These are phyloP conservation scores for Extremus antarcticus DNA, from an alignment of 495 filamentous ascomycete genomes.

Conservation along the genomic window DNA sequence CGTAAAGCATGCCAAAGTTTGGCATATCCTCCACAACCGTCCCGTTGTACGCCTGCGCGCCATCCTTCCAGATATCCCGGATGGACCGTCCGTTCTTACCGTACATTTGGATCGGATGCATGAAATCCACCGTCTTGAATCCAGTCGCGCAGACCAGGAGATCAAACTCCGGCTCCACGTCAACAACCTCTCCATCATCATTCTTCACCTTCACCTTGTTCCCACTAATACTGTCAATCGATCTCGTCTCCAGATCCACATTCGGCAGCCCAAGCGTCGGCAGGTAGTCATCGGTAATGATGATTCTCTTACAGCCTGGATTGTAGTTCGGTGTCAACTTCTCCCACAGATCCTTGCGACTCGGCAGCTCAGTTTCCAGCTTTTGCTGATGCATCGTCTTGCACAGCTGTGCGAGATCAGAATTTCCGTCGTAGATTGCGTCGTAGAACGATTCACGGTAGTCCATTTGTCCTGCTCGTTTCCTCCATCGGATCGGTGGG, in stretches of 20 bases:
- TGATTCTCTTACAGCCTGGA: conserved; percentile 45
- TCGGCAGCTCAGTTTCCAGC: conserved; percentile 23
- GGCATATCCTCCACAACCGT: conserved; percentile 39
- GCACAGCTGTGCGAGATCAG: conserved; percentile 27
- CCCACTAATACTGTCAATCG: conserved; percentile 34
- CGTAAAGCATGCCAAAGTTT: conserved; percentile 50
- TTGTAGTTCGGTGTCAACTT: conserved; percentile 41
- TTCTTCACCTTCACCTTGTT: conserved; percentile 36
- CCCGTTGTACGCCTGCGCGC: conserved; percentile 38
- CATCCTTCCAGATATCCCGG: conserved; percentile 39
- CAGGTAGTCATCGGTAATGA: conserved; percentile 47
- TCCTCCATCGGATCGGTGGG: conserved; percentile 37
- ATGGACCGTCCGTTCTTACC: conserved; percentile 36
- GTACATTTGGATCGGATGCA: conserved; percentile 42
- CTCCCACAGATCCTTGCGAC: conserved; percentile 39
- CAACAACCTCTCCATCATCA: conserved; percentile 13
- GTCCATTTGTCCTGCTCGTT: conserved; percentile 39
- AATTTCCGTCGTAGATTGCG: conserved; percentile 31
- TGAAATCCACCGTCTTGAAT: conserved; percentile 45
- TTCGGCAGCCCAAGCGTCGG: conserved; percentile 35
- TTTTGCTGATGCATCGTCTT: conserved; percentile 27
- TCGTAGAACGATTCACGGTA: conserved; percentile 36
- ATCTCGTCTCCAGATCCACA: conserved; percentile 39
- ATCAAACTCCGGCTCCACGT: conserved; percentile 36
- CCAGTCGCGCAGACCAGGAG: conserved; percentile 45